Conservation (phyloP, 78 protist genomes). For the Polysphondylium violaceum region DNA sequence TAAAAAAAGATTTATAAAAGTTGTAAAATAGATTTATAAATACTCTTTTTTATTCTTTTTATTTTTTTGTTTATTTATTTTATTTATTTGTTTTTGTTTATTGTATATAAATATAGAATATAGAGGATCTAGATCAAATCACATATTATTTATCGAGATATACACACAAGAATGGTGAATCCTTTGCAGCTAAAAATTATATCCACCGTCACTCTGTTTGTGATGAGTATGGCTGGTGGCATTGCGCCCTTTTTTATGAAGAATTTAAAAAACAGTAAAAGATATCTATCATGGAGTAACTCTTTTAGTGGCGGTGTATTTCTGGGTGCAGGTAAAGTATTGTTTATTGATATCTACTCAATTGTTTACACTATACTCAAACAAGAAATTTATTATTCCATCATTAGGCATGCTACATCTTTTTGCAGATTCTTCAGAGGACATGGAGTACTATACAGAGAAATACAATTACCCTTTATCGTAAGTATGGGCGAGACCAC, state of each 20-base stretch:
- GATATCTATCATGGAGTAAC: conserved; percentile 23
- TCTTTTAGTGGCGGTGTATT: conserved; percentile 64
- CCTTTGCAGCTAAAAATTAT: conserved; percentile 27
- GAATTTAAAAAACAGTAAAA: background rate
- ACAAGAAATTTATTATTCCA: no score
- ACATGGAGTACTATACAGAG: background rate
- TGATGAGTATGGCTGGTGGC: conserved; percentile 12
- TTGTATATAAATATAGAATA: no score
- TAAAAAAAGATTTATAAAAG: no score
- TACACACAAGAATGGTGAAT: background rate
- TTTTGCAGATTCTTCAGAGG: conserved; percentile 26
- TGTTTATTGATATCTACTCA: no score
- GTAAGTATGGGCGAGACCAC: conserved; percentile 8
- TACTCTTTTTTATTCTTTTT: no score
- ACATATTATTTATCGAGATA: no score
- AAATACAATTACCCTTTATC: conserved; percentile 55
- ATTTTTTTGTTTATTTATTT: no score
- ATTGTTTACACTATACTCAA: no score
- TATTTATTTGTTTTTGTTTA: no score
- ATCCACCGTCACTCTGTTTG: conserved; percentile 25
- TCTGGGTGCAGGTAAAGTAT: conserved; percentile 70
- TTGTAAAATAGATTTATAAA: no score
- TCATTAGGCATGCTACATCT: conserved; percentile 64
- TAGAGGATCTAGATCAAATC: no score
- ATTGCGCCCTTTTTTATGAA: conserved; percentile 47